A percentile compares a stretch with the other conserved stretches of the same genome.
phyloP scores from a whole-genome alignment of 345 rosid species.

The Eucalyptus lansdowneana region DNA sequence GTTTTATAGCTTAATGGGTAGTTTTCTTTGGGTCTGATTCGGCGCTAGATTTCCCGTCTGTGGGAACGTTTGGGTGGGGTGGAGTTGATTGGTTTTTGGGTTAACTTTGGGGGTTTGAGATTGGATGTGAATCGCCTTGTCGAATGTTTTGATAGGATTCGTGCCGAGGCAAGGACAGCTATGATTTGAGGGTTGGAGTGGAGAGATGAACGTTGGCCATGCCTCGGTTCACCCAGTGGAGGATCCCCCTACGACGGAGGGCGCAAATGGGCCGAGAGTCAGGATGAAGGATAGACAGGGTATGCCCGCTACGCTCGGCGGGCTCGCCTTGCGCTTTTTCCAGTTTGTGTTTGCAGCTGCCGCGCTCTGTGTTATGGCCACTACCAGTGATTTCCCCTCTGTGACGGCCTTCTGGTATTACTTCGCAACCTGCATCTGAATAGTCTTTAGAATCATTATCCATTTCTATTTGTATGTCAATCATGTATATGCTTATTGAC shows the following conservation, averaged over 20 bases:
- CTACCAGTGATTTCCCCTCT: constrained; percentile 62
- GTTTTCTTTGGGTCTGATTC: neutral
- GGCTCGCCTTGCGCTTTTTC: constrained; percentile 37
- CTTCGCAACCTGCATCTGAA: neutral
- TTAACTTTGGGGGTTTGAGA: neutral
- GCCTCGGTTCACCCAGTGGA: constrained; percentile 70
- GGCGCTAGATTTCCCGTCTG: neutral
- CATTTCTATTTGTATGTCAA: neutral
- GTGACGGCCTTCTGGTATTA: constrained; percentile 62
- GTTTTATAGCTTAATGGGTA: neutral
- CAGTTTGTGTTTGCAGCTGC: constrained; percentile 58
- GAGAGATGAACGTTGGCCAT: constrained; percentile 83
- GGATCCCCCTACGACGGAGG: constrained; percentile 44
- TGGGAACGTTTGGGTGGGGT: neutral
- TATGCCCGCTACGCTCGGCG: constrained; percentile 66
- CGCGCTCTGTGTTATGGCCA: constrained; percentile 52
- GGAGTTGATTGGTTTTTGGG: neutral
- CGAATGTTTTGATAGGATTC: neutral
- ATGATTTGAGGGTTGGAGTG: constrained; percentile 20
- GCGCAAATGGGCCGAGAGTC: constrained; percentile 25
- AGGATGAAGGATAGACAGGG: constrained; percentile 71
- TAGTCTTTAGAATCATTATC: neutral
- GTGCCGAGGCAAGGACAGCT: neutral
- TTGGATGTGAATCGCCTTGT: neutral
- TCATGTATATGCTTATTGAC: neutral